Conservation (phyloP, 805 yeast species). For the Maudiozyma serrabonitensis region DNA sequence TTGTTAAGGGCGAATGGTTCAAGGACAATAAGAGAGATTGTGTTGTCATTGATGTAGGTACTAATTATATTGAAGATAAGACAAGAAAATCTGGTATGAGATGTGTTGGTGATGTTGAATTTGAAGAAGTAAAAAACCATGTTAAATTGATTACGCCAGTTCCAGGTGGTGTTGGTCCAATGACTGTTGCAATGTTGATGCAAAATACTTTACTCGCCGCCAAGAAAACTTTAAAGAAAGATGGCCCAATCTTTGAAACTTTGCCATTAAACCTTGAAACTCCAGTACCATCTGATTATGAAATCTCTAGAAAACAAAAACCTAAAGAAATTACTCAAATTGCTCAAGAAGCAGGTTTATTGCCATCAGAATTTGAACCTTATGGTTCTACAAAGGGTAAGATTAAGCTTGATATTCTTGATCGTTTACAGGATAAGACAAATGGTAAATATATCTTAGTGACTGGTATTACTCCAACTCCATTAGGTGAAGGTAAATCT, state of each 20-base stretch:
- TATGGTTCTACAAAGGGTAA: slow-evolving; percentile 73
- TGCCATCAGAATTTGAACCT: slow-evolving; percentile 60
- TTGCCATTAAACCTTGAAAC: slow-evolving; percentile 43
- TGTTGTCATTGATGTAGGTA: slow-evolving; percentile 74
- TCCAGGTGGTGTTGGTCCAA: slow-evolving; percentile 89
- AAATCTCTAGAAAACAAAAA: slow-evolving; percentile 63
- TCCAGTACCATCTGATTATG: slow-evolving; percentile 78
- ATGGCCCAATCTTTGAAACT: slow-evolving; percentile 34
- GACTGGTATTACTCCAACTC: slow-evolving; percentile 97
- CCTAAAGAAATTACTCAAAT: slow-evolving; percentile 63
- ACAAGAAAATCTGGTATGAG: slow-evolving; percentile 58
- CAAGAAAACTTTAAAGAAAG: slow-evolving; percentile 32
- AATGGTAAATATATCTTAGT: slow-evolving; percentile 85
- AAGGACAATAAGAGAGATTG: slow-evolving; percentile 40
- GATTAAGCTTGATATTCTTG: slow-evolving; percentile 52
- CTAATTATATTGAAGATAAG: slow-evolving; percentile 60
- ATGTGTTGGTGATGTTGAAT: slow-evolving; percentile 74
- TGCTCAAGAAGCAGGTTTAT: slow-evolving; percentile 60
- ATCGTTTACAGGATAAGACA: slow-evolving; percentile 47
- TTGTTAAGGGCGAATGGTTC: slow-evolving; percentile 68
- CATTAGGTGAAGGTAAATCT: slow-evolving; percentile 95
- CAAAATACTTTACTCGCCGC: slow-evolving; percentile 67
- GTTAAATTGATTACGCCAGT: slow-evolving; percentile 64
- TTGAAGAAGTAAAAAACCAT: slow-evolving; percentile 35
- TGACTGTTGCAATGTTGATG: slow-evolving; percentile 79